Evolutionary conservation across 2,329 filamentous ascomycete species (phyloP), one percentile per base, ranked within the genome.

Genomic region (Penicillium sp.): DNA sequence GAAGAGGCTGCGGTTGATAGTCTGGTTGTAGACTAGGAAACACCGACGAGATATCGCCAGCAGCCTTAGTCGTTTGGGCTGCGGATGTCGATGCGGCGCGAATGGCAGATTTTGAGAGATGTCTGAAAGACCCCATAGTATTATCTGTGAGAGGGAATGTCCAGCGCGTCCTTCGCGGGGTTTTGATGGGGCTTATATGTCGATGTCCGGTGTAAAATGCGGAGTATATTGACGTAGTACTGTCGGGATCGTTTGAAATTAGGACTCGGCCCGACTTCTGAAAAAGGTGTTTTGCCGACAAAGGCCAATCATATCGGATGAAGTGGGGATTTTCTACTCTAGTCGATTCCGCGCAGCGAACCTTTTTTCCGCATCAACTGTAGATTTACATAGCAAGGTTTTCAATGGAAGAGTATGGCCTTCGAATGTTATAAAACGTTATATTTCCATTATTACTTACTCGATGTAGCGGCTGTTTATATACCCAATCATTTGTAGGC

Each of bases 1-100:
- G 75, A 15, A 80, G 65, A 14, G 76, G 73, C 48, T 75, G 68
- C 1, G 74, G 68, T 47, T 74, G 67, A 52, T 75, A 75, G 53
- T 75, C 76, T 1, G 75, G 75, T 55, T 67, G 65, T 51, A 80
- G 67, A 56, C 75, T 77, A 1, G 76, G 76, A 54, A 80, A 80
- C n/a, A 79, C 76, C 11, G 75, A 77, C 4, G 76, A 78, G 51
- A 80, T 79, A 60, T 80, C 77, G 27, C 76, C 76, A 2, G 71
- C 72, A 12, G 74, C 72, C 60, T 79, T 79, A 33, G 75, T 77
- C 25, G 51, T 54, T 29, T 49, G 51, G 20, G 33, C 18, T 6
- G 50, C 11, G 20, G 50, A 22, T 15, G 45, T 37, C 12, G 51
- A 54, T 4, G 67, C 69, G n/a, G 68, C 65, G 8, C 70, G 66